Evolutionary conservation across 1,284 basidiomycete genomes (phyloP).

Genomic region (Veloboletus limbatus): DNA sequence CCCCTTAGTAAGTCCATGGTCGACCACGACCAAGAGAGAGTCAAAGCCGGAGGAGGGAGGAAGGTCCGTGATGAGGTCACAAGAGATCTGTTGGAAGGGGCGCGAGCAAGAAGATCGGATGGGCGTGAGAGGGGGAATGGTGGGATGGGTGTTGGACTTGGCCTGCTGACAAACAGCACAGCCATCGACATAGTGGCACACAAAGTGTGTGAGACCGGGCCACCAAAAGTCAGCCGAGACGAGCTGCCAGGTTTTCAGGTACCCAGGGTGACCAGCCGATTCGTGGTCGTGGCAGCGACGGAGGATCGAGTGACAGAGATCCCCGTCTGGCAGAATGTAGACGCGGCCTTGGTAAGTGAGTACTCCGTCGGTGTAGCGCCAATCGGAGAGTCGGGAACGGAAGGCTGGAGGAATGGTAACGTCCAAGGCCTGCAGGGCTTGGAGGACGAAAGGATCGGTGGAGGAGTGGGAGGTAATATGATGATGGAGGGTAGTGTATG

Average conservation of each 20-base stretch:
- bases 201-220: slow-evolving; percentile 7
- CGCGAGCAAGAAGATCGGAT: background rate
- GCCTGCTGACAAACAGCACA: slow-evolving; percentile 11
- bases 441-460: background rate
- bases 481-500: background rate
- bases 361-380: background rate
- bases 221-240: slow-evolving; percentile 13
- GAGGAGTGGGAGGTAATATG: background rate
- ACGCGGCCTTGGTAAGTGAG: background rate
- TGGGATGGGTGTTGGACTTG: slow-evolving; percentile 8
- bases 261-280: background rate
- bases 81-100: background rate
- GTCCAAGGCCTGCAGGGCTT: background rate
- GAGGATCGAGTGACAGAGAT: background rate
- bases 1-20: slow-evolving; percentile 14
- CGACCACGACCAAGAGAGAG: slow-evolving; percentile 21
- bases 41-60: slow-evolving; percentile 7
- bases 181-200: slow-evolving; percentile 8
- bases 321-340: background rate
- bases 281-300: background rate
- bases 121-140: background rate
- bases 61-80: slow-evolving; percentile 10
- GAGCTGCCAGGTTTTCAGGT: background rate
- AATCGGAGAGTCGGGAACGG: background rate
- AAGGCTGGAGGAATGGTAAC: background rate